These are phyloP conservation scores for Skeletonema potamos DNA, from an alignment of 108 stramenopile species.

Conservation along the genomic window DNA sequence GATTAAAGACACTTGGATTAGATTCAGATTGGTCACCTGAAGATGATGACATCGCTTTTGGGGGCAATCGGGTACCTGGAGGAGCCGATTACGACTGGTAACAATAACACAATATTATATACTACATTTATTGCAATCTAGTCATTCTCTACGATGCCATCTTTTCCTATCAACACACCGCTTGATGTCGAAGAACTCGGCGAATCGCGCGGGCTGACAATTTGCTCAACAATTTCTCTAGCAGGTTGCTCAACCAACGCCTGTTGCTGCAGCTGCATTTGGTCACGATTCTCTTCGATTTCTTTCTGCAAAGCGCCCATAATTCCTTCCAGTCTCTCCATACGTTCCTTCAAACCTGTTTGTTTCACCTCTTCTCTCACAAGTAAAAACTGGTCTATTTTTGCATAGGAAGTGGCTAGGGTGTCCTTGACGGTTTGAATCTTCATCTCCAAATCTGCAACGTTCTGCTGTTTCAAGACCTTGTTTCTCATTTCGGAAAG, in stretches of 20 bases:
- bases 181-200: background rate
- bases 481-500: slow-evolving; percentile 1
- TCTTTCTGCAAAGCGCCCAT: background rate
- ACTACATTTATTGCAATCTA: slow-evolving; percentile 5
- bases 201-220: background rate
- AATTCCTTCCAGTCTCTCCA: background rate
- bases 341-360: background rate
- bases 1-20: slow-evolving; percentile 87
- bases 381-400: background rate
- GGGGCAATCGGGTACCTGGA: slow-evolving; percentile 73
- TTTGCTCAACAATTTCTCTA: background rate
- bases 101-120: background rate
- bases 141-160: background rate
- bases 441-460: slow-evolving; percentile 5
- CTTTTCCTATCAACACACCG: background rate
- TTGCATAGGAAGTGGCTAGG: background rate
- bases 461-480: background rate
- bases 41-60: slow-evolving; percentile 64
- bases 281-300: background rate
- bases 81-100: slow-evolving; percentile 59
- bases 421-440: slow-evolving; percentile 4
- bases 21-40: slow-evolving; percentile 86
- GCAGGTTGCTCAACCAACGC: background rate
- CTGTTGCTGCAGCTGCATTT: background rate
- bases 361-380: background rate